Evolutionary conservation across 1,284 basidiomycete species (phyloP).

Genomic region (Fereydounia khargensis): DNA sequence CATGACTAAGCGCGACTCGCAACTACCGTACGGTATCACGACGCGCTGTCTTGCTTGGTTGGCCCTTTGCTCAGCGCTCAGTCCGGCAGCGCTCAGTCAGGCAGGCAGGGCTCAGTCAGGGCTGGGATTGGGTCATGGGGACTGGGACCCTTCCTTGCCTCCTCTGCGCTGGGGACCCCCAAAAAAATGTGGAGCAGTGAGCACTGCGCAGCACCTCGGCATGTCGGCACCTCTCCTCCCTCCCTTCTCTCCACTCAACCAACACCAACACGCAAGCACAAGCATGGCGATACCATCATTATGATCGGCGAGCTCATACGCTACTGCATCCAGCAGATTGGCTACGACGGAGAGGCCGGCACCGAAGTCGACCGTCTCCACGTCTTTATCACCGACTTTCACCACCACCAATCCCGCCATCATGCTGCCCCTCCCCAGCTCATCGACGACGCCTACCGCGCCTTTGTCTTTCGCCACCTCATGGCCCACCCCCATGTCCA

Average conservation of each 20-base stretch:
- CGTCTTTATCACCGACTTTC: constrained; percentile 69
- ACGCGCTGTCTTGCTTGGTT: too few relatives aligned
- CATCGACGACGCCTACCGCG: constrained; percentile 72
- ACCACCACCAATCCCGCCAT: constrained; percentile 59
- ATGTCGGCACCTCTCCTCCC: too few relatives aligned
- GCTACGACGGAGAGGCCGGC: constrained; percentile 79
- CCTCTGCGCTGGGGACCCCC: too few relatives aligned
- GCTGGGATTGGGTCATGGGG: too few relatives aligned
- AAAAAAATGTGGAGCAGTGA: too few relatives aligned
- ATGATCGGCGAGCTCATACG: constrained; percentile 73
- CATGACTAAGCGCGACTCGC: too few relatives aligned
- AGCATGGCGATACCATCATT: background rate
- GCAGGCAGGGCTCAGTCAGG: too few relatives aligned
- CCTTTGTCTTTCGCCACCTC: constrained; percentile 76
- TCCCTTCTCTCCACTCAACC: background rate
- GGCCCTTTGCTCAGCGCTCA: too few relatives aligned
- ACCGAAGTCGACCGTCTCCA: constrained; percentile 69
- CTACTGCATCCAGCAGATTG: constrained; percentile 71
- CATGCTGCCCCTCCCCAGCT: constrained; percentile 61
- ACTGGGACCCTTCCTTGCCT: too few relatives aligned
- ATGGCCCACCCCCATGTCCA: constrained; percentile 70
- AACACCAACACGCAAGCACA: background rate
- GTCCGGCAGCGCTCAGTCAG: too few relatives aligned
- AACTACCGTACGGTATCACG: too few relatives aligned
- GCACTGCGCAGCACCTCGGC: too few relatives aligned